Evolutionary conservation across 306 rosid species (phyloP).

Genomic region (Castanospermum australe): DNA sequence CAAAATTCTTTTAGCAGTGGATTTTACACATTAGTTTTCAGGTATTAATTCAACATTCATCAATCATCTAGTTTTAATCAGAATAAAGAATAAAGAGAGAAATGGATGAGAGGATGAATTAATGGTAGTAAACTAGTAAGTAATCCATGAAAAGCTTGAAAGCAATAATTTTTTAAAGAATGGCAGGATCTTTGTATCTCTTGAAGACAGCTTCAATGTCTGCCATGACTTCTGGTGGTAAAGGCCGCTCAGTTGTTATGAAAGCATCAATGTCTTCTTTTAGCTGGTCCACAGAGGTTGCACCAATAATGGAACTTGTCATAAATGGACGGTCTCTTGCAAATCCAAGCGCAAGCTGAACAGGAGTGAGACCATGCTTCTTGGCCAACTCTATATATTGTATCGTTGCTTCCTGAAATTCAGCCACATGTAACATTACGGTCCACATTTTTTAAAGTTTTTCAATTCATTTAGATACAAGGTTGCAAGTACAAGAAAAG

Average conservation of each 20-base stretch:
- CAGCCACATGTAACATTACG: not conserved
- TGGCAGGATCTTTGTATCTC: conserved; percentile 81
- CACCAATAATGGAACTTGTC: conserved; percentile 88
- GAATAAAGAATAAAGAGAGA: not conserved
- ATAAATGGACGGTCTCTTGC: conserved; percentile 82
- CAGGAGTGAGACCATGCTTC: conserved; percentile 70
- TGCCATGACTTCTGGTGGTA: conserved; percentile 56
- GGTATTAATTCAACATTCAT: not conserved
- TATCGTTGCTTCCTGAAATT: conserved; percentile 72
- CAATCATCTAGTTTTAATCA: conserved; percentile 12
- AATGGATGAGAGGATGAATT: not conserved
- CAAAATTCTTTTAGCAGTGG: too few species aligned
- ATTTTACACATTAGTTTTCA: not conserved
- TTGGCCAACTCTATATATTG: conserved; percentile 65
- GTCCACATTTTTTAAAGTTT: not conserved
- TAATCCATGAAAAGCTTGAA: not conserved
- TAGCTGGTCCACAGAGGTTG: conserved; percentile 80
- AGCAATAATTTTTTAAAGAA: conserved; percentile 33
- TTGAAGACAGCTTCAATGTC: conserved; percentile 67
- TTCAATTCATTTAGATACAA: not conserved
- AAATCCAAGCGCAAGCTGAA: conserved; percentile 86
- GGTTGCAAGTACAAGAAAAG: not conserved
- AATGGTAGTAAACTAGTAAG: not conserved
- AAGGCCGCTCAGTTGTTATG: conserved; percentile 61
- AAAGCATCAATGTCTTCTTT: conserved; percentile 83